Evolutionary conservation across 2,329 filamentous ascomycete species (phyloP).

Genomic region (Chalaropsis thielavioides): DNA sequence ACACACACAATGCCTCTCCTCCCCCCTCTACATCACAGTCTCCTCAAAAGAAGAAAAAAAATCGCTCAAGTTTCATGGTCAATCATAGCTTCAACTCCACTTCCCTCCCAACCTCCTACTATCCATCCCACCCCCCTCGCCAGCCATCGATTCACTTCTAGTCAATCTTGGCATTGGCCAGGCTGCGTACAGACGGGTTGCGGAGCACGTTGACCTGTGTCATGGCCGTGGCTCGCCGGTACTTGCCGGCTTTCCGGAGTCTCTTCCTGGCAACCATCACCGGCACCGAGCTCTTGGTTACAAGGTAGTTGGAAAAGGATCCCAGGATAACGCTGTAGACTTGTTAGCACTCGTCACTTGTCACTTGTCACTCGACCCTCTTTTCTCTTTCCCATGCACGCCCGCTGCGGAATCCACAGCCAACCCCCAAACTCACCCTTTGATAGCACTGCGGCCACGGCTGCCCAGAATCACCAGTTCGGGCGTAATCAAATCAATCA

Average conservation of each 20-base stretch:
- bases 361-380: too few relatives aligned
- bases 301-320: conserved; percentile 93
- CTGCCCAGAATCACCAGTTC: conserved; percentile 90
- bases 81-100: background rate
- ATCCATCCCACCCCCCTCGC: background rate
- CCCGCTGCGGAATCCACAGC: too few relatives aligned
- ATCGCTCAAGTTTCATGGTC: conserved; percentile 4
- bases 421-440: conserved; percentile 66
- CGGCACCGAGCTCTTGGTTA: conserved; percentile 89
- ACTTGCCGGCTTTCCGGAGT: conserved; percentile 72
- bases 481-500: conserved; percentile 84
- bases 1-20: too few relatives aligned
- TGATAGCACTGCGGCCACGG: conserved; percentile 77
- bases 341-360: conserved; percentile 23
- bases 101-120: background rate
- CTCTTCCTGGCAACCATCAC: conserved; percentile 96
- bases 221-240: conserved; percentile 49
- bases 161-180: conserved; percentile 64
- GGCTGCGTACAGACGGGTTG: conserved; percentile 49
- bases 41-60: background rate
- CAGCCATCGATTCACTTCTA: conserved; percentile 25
- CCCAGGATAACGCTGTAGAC: conserved; percentile 66
- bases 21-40: background rate
- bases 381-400: too few relatives aligned
- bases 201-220: conserved; percentile 70